phyloP scores from a whole-genome alignment of 2,329 filamentous ascomycete species.

The Clarireedia paspali region DNA sequence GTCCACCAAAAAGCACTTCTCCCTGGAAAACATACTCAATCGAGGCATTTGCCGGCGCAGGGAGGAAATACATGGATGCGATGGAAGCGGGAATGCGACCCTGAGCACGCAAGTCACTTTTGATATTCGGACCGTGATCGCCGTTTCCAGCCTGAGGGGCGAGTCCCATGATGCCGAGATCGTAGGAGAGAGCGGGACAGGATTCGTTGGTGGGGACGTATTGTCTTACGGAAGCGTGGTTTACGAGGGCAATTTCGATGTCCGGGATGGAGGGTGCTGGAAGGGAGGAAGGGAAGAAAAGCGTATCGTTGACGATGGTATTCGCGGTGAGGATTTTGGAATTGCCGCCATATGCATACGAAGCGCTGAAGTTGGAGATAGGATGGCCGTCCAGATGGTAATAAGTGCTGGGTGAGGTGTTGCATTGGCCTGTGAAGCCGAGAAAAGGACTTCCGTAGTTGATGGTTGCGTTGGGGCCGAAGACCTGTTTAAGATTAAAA shows the following conservation, averaged over 20 bases:
- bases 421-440: not conserved
- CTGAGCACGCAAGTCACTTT: not conserved
- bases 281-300: not conserved
- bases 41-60: not conserved
- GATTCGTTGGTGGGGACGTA: not conserved
- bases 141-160: not conserved
- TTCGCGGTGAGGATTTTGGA: not conserved
- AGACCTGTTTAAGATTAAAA: not conserved
- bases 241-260: not conserved
- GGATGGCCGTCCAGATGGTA: not conserved
- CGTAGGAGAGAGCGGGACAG: not conserved
- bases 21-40: not conserved
- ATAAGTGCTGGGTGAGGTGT: not conserved
- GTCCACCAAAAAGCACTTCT: not conserved
- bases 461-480: conserved; percentile 1
- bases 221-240: not conserved
- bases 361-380: not conserved
- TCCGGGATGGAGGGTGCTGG: not conserved
- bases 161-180: not conserved
- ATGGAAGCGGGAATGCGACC: not conserved
- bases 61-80: not conserved
- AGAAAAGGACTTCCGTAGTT: conserved; percentile 2
- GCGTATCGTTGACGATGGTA: not conserved
- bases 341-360: not conserved
- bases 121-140: not conserved